These are phyloP conservation scores for Raphanus sativus DNA, from an alignment of 345 rosid genomes.

Conservation along the genomic window DNA sequence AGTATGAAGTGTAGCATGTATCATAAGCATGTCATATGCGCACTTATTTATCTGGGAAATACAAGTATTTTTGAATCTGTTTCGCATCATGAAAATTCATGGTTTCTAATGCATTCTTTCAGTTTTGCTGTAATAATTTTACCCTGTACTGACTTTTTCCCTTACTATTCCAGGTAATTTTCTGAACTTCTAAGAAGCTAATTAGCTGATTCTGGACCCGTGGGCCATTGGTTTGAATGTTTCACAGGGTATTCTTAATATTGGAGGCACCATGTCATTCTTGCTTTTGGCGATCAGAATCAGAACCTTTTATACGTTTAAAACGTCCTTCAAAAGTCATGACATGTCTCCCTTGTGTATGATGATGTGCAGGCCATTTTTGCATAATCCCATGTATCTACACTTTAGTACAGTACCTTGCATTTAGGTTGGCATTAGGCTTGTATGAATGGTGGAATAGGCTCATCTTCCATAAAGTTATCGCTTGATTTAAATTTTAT, in stretches of 20 bases:
- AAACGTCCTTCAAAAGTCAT: constrained; percentile 3
- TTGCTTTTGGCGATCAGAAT: constrained; percentile 38
- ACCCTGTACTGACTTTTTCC: constrained; percentile 52
- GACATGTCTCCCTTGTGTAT: neutral
- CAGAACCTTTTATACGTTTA: constrained; percentile 18
- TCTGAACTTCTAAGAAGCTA: constrained; percentile 97
- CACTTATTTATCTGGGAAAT: no score
- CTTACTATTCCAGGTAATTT: constrained; percentile 95
- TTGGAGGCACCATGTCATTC: constrained; percentile 44
- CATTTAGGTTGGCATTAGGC: constrained; percentile 13
- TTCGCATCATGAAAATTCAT: neutral
- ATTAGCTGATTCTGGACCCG: constrained; percentile 84
- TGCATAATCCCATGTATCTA: constrained; percentile 5
- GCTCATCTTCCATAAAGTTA: neutral
- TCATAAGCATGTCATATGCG: neutral
- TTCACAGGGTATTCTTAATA: constrained; percentile 69
- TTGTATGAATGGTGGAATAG: neutral
- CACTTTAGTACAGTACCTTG: constrained; percentile 5
- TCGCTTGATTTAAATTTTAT: neutral
- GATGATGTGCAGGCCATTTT: neutral
- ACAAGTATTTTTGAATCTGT: no score
- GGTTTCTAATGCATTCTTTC: constrained; percentile 2
- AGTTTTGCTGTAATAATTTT: constrained; percentile 1
- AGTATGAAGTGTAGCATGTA: neutral
- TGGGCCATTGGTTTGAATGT: constrained; percentile 92